Evolutionary conservation across 129 eudicot genomes (phyloP), one percentile per base, ranked within the genome.

Genomic region (Solidago caesia): DNA sequence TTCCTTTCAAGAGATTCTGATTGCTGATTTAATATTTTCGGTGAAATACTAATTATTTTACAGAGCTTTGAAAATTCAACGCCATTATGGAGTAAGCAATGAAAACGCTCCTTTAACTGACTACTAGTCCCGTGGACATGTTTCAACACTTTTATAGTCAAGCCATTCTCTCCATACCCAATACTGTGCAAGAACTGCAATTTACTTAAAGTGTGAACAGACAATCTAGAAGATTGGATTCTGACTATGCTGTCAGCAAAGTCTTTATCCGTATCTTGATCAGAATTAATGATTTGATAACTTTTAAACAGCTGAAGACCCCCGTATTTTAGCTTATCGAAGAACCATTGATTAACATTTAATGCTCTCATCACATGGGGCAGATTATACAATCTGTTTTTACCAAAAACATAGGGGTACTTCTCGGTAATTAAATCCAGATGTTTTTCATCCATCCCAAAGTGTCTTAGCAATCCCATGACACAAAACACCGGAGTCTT

Each of bases 271-370:
- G 58, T 49, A 57, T 68, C 90, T 76, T 86, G 84, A 46, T 85
- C 64, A 7, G 77, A 57, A 76, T 65, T 71, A 43, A 79, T 57
- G 44, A 77, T 72, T 29, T 44, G 10, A 47, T 86, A 91, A 57
- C 63, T 83, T 29, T 29, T 64, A 66, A 91, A 76, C 7, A 91
- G 56, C 65, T 51, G 62, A 79, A 76, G 83, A 71, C 87, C 80
- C 27, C 87, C 89, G n/a, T 53, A 42, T 82, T 60, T 86, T 15
- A 91, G 9, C 71, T 75, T 81, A 68, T 77, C 21, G 14, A 88
- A 86, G 84, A 91, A 91, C 96, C 97, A 89, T 62, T 77, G 83
- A 61, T 84, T 79, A 29, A 91, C 87, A 86, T 85, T 80, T 82
- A 91, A 66, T 7, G 96, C 76, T 79, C 85, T 85, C 84, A 88